phyloP scores from a whole-genome alignment of 23 red algal genomes.

The Gracilaria domingensis region DNA sequence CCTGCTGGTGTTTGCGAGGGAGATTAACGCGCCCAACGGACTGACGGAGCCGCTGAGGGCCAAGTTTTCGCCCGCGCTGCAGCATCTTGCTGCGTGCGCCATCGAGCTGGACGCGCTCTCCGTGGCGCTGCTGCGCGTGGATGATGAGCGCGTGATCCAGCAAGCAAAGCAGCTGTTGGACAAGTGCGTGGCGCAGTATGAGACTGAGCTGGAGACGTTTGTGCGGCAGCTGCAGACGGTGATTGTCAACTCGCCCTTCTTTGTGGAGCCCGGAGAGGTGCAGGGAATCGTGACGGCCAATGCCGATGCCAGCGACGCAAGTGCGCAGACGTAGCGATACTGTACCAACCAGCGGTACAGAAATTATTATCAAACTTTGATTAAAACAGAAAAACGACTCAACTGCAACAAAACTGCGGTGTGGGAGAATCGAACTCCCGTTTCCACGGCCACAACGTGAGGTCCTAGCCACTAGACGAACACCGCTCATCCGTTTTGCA shows the following conservation, averaged over 20 bases:
- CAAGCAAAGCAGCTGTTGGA: not conserved
- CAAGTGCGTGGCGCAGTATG: conserved; percentile 15
- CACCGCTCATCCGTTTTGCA: conserved; percentile 14
- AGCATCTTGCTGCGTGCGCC: not conserved
- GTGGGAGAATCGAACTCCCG: conserved; percentile 91
- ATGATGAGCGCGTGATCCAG: not conserved
- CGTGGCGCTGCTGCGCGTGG: not conserved
- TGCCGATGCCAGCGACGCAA: not conserved
- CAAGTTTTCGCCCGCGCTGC: conserved; percentile 42
- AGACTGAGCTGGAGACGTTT: conserved; percentile 33
- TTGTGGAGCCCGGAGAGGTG: conserved; percentile 12
- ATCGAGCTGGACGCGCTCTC: conserved; percentile 33
- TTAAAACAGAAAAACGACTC: not conserved
- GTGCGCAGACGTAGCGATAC: not conserved
- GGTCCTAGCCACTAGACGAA: conserved; percentile 94
- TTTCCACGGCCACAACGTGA: conserved; percentile 96
- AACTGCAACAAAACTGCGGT: conserved; percentile 61
- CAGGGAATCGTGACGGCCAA: not conserved
- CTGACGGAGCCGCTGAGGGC: conserved; percentile 35
- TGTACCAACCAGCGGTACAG: no score
- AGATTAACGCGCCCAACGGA: conserved; percentile 51
- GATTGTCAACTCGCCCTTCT: conserved; percentile 60
- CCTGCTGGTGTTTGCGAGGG: conserved; percentile 41
- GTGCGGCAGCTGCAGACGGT: conserved; percentile 32
- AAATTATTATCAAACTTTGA: no score